phyloP scores from a whole-genome alignment of 768 basidiomycete species.

The Phanerochaete sordida region DNA sequence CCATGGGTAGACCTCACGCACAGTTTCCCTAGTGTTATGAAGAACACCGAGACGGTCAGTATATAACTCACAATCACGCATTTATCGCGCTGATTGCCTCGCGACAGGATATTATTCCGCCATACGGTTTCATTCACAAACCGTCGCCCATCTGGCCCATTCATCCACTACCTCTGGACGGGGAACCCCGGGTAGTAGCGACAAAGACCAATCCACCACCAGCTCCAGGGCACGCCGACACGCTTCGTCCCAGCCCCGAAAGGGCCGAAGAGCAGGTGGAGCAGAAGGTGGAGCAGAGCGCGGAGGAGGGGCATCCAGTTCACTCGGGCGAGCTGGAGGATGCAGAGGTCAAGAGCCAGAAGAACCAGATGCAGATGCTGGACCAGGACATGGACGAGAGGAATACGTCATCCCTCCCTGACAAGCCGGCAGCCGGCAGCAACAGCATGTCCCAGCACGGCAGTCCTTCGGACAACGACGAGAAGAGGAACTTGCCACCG shows the following conservation, averaged over 20 bases:
- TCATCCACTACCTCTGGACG: constrained; percentile 31
- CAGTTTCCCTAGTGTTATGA: constrained; percentile 72
- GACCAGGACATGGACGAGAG: constrained; percentile 1
- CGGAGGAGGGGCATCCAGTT: constrained; percentile 15
- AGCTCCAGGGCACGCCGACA: constrained; percentile 47
- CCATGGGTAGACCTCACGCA: constrained; percentile 89
- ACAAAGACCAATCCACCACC: constrained; percentile 42
- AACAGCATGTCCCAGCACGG: not conserved
- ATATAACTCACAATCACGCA: not conserved
- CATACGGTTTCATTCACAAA: constrained; percentile 58
- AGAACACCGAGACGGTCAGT: constrained; percentile 59
- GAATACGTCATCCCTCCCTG: constrained; percentile 27
- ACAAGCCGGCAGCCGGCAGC: constrained; percentile 30
- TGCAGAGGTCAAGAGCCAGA: constrained; percentile 10
- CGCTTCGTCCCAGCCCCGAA: constrained; percentile 33
- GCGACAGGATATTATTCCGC: constrained; percentile 64
- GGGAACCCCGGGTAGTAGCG: constrained; percentile 30
- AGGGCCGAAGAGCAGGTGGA: constrained; percentile 21
- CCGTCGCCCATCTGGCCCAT: constrained; percentile 59
- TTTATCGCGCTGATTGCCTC: not conserved
- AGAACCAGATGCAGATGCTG: constrained; percentile 9
- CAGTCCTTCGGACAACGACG: not conserved
- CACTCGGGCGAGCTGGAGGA: constrained; percentile 18
- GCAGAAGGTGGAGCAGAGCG: constrained; percentile 17
- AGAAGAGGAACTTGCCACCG: not conserved